Evolutionary conservation across 768 basidiomycete species (phyloP), one percentile per base, ranked within the genome.

Genomic region (Lactarius hatsudake): DNA sequence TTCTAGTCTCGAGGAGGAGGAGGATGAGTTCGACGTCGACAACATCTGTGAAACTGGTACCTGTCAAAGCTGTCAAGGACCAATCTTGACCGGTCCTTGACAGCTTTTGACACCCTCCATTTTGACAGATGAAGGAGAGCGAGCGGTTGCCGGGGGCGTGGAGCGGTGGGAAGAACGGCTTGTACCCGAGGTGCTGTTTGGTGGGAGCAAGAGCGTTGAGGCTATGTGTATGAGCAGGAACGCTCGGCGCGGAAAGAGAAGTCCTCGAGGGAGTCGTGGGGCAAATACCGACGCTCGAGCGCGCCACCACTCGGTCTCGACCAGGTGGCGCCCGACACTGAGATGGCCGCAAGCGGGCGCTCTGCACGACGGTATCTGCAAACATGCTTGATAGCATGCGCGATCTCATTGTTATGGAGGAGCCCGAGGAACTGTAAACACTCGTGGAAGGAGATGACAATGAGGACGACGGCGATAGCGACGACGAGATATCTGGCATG

Each of bases 111-210:
- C n/a, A n/a, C n/a, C n/a, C n/a, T n/a, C n/a, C n/a, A n/a, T n/a
- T n/a, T n/a, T n/a, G n/a, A n/a, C n/a, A n/a, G n/a, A n/a, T n/a
- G n/a, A n/a, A 30, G 28, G 28, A 30, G 28, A 30, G 73, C 59
- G 84, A 86, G 72, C 88, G 67, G 8, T 1, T 61, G 6, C 59
- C 87, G 75, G 81, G 83, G 45, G 32, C 2, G 32, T 2, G 2
- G 89, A 91, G 69, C 79, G 81, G n/a, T 94, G 93, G 93, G 93
- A 94, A 72, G 90, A 93, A 73, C 81, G 86, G 43, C 81, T 94
- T n/a, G n/a, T n/a, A n/a, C n/a, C n/a, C n/a, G 85, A 88, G 66
- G 88, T 89, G 3, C 74, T 95, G 18, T 94, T 95, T 65, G 84
- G 85, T 9, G 86, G 87, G 1, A 80, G 78, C 62, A 82, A 80